Evolutionary conservation across 2,329 filamentous ascomycete genomes (phyloP), one percentile per base, ranked within the genome.

Genomic region (Moelleriella libera): DNA sequence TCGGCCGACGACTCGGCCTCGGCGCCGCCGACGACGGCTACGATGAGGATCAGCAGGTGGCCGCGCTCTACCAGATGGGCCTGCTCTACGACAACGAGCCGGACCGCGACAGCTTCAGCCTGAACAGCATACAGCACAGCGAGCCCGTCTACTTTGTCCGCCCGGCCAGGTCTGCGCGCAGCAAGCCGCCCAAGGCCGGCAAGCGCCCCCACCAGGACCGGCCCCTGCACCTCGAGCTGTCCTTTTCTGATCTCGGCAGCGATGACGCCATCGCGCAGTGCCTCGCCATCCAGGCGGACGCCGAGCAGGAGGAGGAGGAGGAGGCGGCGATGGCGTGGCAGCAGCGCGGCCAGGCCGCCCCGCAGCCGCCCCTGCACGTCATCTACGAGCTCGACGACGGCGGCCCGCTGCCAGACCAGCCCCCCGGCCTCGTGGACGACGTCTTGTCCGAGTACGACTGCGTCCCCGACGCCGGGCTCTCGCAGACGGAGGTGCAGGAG

Each of bases 41-140:
- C n/a, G n/a, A n/a, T n/a, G 60, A 67, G 9, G 65, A 68, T 41
- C 60, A 57, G 14, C 58, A 68, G 41, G 53, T 67, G 1, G 65
- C 62, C 1, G 62, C 69, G 49, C 62, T 72, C 30, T 72, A 71
- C 52, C 60, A 62, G 30, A 58, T 70, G 51, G 70, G 69, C 2
- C 53, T 72, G 45, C 59, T 72, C 12, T 72, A 71, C 53, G 60
- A 70, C 47, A 58, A 66, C 41, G 56, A 61, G 44, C 53, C 60
- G 10, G 60, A 61, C 7, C 52, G 53, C 5, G 61, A 58, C 5
- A 50, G 45, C 37, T 68, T 72, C 53, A 57, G 56, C 48, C 58
- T 72, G 31, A 64, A 66, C 49, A 60, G 58, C 48, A 68, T 71
- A 49, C 58, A 55, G 43, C 63, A 62, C 43, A 58, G 60, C 14